Evolutionary conservation across 2,329 filamentous ascomycete species (phyloP).

Genomic region (Dothistroma septosporum): DNA sequence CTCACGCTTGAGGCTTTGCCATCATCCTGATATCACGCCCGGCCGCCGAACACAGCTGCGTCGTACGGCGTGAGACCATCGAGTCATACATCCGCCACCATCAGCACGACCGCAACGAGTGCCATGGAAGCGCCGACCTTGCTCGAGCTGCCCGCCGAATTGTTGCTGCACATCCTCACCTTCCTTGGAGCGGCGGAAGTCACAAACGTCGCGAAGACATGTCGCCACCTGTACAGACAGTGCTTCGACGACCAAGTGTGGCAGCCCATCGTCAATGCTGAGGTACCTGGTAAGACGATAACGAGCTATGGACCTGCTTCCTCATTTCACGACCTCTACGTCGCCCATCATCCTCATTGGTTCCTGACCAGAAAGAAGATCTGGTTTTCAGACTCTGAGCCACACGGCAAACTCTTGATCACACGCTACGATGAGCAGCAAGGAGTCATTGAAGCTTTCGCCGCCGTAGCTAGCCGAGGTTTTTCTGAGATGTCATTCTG

Average conservation of each 20-base stretch:
- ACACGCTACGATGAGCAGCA: slow-evolving; percentile 69
- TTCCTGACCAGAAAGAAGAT: slow-evolving; percentile 75
- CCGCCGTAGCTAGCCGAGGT: slow-evolving; percentile 63
- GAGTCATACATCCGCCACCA: neutral
- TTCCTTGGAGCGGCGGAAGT: slow-evolving; percentile 65
- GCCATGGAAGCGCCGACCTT: slow-evolving; percentile 32
- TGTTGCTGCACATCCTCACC: slow-evolving; percentile 67
- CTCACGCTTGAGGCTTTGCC: neutral
- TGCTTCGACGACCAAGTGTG: slow-evolving; percentile 66
- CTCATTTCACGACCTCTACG: slow-evolving; percentile 68
- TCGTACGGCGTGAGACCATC: neutral
- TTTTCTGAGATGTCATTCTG: slow-evolving; percentile 57
- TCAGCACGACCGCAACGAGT: neutral
- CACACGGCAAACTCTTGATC: slow-evolving; percentile 71
- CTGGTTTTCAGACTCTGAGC: slow-evolving; percentile 75
- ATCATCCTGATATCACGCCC: neutral
- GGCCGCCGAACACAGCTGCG: neutral
- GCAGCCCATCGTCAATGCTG: slow-evolving; percentile 64
- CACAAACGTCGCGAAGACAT: slow-evolving; percentile 56
- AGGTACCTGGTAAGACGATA: slow-evolving; percentile 56
- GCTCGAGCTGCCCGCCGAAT: slow-evolving; percentile 64
- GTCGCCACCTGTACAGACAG: slow-evolving; percentile 55
- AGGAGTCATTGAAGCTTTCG: slow-evolving; percentile 76
- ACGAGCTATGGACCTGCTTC: slow-evolving; percentile 53
- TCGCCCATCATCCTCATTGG: slow-evolving; percentile 74